Conservation (phyloP, 2,329 filamentous ascomycete species). For the Exophiala sideris region DNA sequence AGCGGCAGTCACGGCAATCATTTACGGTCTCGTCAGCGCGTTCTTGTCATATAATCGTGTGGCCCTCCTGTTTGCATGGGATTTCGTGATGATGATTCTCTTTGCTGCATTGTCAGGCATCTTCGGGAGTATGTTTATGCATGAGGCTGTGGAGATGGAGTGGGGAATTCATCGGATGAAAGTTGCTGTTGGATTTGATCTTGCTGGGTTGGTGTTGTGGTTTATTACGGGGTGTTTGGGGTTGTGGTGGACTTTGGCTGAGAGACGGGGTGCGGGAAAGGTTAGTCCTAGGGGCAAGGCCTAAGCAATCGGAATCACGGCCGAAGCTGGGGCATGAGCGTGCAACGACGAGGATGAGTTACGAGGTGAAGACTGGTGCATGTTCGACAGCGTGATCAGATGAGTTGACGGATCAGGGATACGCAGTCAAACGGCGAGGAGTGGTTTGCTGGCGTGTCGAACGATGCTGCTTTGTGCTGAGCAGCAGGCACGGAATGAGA, state of each 20-base stretch:
- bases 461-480: no score
- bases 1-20: conserved; percentile 59
- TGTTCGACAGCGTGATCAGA: no score
- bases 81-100: conserved; percentile 68
- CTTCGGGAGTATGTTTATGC: conserved; percentile 78
- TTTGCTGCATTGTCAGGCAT: conserved; percentile 81
- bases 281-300: background rate
- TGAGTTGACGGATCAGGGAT: no score
- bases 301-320: background rate
- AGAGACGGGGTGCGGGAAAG: conserved; percentile 4
- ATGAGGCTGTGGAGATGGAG: conserved; percentile 63
- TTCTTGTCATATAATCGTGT: conserved; percentile 34
- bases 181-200: conserved; percentile 78
- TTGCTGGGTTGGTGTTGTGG: conserved; percentile 75
- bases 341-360: no score
- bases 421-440: no score
- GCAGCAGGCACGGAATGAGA: no score
- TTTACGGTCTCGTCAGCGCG: conserved; percentile 65
- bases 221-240: conserved; percentile 54
- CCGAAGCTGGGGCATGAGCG: background rate
- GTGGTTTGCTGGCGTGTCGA: no score
- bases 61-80: conserved; percentile 59
- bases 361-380: no score
- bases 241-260: conserved; percentile 9
- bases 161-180: conserved; percentile 71